Evolutionary conservation across 1,284 basidiomycete genomes (phyloP), one percentile per base, ranked within the genome.

Genomic region (Pascua guehoae): DNA sequence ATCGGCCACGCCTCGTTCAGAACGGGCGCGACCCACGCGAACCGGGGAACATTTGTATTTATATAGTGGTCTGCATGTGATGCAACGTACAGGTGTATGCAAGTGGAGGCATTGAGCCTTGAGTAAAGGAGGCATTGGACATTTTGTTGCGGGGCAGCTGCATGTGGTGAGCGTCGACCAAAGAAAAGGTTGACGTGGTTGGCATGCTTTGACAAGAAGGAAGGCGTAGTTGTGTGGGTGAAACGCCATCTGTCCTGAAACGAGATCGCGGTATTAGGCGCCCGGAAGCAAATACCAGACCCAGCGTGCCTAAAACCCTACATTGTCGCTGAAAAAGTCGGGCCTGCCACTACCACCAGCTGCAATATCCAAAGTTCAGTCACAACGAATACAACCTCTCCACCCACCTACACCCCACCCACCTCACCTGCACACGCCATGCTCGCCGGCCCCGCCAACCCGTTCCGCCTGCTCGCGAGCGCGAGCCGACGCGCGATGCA

Each of bases 1-100:
- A 51, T 51, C 50, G 50, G 50, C 39, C 43, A 16, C 50, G 50
- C 43, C 41, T 43, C 43, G 42, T 42, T 14, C 41, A 40, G 39
- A 45, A n/a, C 42, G 41, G 50, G 37, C 37, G 17, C 15, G 43
- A n/a, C 38, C 50, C 36, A 45, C 39, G 14, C 43, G n/a, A 43
- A 14, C 36, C n/a, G 16, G 14, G 50, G 50, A 45, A 51, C 37
- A 51, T 44, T 12, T n/a, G 12, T 44, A 43, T 10, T 47, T 36
- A 3, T 14, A 15, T 37, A 14, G 38, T 15, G 32, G 12, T 15
- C 12, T 47, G 3, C n/a, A 32, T 38, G 37, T 32, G 12, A 12
- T 4, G 18, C n/a, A 15, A 12, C 1, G 9, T n/a, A 39, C 41
- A 24, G 12, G 38, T 32, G 24, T 7, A 32, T 32, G 24, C n/a